A percentile compares a stretch with the other conserved stretches of the same genome.
Evolutionary conservation across 768 basidiomycete species (phyloP).

Genomic region (Macrocybe gigantea): DNA sequence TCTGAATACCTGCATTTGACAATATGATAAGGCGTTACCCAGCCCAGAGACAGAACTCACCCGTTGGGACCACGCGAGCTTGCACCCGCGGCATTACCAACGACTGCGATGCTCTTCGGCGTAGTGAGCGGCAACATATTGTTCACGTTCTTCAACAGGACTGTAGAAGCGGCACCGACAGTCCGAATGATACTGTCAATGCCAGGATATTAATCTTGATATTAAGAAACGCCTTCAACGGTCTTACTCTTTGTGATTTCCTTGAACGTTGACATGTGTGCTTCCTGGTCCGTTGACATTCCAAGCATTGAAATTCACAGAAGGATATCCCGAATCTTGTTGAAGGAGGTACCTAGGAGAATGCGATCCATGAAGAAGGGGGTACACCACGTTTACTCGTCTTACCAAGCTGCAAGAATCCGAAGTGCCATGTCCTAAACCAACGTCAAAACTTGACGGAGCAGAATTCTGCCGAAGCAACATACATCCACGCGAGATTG

Average conservation of each 20-base stretch:
- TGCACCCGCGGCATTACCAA: slow-evolving; percentile 56
- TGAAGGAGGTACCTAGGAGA: slow-evolving; percentile 24
- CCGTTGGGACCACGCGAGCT: slow-evolving; percentile 51
- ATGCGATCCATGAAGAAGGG: background rate
- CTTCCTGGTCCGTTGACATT: slow-evolving; percentile 29
- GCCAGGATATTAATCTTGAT: background rate
- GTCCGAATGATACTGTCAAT: slow-evolving; percentile 43
- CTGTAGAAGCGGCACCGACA: slow-evolving; percentile 57
- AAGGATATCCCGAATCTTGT: slow-evolving; percentile 53
- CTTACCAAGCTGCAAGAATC: slow-evolving; percentile 55
- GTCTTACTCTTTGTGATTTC: slow-evolving; percentile 42
- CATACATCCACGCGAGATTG: slow-evolving; percentile 51
- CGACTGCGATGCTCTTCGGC: slow-evolving; percentile 43
- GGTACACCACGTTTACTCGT: slow-evolving; percentile 13
- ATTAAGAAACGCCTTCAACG: background rate
- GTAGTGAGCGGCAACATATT: slow-evolving; percentile 38
- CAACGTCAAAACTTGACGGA: background rate
- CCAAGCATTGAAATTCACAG: slow-evolving; percentile 57
- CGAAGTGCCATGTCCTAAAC: slow-evolving; percentile 62
- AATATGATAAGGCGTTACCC: background rate
- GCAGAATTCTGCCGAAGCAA: slow-evolving; percentile 12
- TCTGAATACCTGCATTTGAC: slow-evolving; percentile 32
- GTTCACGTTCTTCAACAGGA: slow-evolving; percentile 55
- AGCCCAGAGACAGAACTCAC: slow-evolving; percentile 14
- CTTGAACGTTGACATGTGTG: slow-evolving; percentile 51